Base-by-base conservation (phyloP, 2,329 filamentous ascomycete species). In the Aspergillus ochraceus region DNA sequence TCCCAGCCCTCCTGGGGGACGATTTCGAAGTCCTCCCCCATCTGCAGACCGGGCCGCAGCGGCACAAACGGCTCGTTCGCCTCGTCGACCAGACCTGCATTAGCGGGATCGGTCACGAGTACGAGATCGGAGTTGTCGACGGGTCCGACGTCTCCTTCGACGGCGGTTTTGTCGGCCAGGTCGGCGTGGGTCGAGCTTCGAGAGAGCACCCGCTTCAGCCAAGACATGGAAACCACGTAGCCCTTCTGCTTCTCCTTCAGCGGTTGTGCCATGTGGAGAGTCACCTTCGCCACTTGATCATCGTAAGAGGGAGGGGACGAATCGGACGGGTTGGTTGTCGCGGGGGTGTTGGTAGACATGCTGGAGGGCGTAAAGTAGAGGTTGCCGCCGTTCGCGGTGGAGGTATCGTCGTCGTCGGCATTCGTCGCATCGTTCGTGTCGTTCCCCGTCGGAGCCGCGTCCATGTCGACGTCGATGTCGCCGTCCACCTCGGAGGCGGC, bases 51-150 rank as follows among this genome's bases (percentile, higher is more conserved):
- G 1, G 85, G 85, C 66, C 88, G 90, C 49, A 98, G 81, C 3
- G 90, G 88, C 32, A 94, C 85, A 68, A 92, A 96, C 0, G 68
- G 70, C 46, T 81, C 73, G 10, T 75, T 79, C n/a, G 69, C 70
- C 66, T 81, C 78, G 60, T 82, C 80, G 60, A 77, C 75, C 66
- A 81, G 76, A 26, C 62, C 62, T 19, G 65, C 65, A 30, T 67
- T 71, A 12, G 72, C 71, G 4, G 76, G 77, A 60, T 81, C 79
- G 29, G 73, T 81, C 63, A 88, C 83, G 60, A 88, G 80, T 54
- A 93, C 86, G 61, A 97, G 88, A 70, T 93, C 90, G 0, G 90
- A 87, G 71, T 97, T 97, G 79, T 97, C 92, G 32, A 98, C 85
- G 0, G 91, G 90, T 1, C 92, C 92, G 58, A 95, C 84, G 4